A percentile compares a stretch with the other conserved stretches of the same genome.
phyloP scores from a whole-genome alignment of 768 basidiomycete genomes.

The Paxillus involutus region DNA sequence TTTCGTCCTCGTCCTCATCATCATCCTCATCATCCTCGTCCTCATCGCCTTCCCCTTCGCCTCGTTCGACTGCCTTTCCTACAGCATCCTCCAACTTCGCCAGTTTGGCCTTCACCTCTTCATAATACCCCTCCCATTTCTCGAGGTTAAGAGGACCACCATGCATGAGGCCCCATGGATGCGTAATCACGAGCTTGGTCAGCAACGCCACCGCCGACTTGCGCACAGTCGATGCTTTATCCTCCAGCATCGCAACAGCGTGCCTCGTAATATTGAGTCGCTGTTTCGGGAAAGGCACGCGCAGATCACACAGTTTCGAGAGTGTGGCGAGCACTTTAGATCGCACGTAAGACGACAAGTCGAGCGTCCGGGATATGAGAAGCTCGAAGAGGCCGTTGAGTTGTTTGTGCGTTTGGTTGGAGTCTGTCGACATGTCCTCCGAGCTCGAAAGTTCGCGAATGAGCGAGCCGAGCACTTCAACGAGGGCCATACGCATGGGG shows the following conservation, averaged over 20 bases:
- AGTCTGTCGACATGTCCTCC: conserved; percentile 46
- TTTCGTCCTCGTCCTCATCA: conserved; percentile 35
- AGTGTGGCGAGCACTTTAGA: conserved; percentile 82
- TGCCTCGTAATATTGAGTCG: conserved; percentile 71
- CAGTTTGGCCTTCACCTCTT: conserved; percentile 59
- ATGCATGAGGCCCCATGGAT: conserved; percentile 84
- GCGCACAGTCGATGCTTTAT: conserved; percentile 88
- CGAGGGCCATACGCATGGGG: conserved; percentile 92
- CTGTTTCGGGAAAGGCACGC: conserved; percentile 83
- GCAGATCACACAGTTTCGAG: conserved; percentile 72
- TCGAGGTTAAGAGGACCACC: conserved; percentile 75
- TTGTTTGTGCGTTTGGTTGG: conserved; percentile 58
- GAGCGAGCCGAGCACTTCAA: conserved; percentile 86
- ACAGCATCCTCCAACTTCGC: conserved; percentile 65
- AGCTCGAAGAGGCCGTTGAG: conserved; percentile 79
- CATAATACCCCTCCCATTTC: conserved; percentile 76
- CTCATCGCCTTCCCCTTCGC: conserved; percentile 34
- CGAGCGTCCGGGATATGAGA: conserved; percentile 84
- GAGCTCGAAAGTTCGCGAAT: conserved; percentile 76
- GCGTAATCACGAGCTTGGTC: conserved; percentile 74
- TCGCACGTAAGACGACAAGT: conserved; percentile 88
- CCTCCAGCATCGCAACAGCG: conserved; percentile 81
- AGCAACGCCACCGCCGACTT: conserved; percentile 79
- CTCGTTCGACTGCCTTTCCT: conserved; percentile 60
- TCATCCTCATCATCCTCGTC: conserved; percentile 33